Base-by-base conservation (phyloP, 345 rosid species). In the Viola odorata region DNA sequence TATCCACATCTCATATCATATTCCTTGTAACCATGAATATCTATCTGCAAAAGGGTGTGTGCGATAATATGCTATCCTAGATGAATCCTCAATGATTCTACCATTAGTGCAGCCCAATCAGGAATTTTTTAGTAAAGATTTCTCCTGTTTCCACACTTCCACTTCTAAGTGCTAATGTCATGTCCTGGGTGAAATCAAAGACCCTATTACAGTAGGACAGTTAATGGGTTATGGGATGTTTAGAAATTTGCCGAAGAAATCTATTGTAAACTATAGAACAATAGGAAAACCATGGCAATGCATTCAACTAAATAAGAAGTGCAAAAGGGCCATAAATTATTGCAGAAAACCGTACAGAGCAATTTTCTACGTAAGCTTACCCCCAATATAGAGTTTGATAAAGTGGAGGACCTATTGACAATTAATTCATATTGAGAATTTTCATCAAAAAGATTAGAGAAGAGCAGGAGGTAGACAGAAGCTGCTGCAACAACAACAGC, bases 321-420 rank as follows among this genome's bases (percentile, higher is more conserved):
- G 50, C 12, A 37, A 41, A 64, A 41, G 41, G 12, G 41, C 41
- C 10, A 54, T 9, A 41, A 38, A 58, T 63, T 9, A 55, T 61
- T 45, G 44, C 7, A 8, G 54, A 23, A 57, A 62, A 64, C 17
- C 16, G 12, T 8, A 55, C 17, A 10, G 51, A 14, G 42, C 5
- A 8, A 15, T 61, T 50, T n/a, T 23, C 47, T 16, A 5, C 3
- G 2, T 38, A 16, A 74, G 48, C 84, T 78, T 69, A 90, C 97
- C 92, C 95, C 95, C 52, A 91, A 63, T 53, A 75, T 36, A 42
- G 78, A 58, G 59, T 91, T 80, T 0, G 95, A 87, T 56, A 82
- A 7, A 17, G 52, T 41, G 12, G 92, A 87, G 49, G 77, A 72
- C 63, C 90, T 81, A 66, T 81, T 72, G 44, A 91, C 41, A 32